Percentiles rank a stretch among this genome's conserved stretches.
Evolutionary conservation across 495 filamentous ascomycete species (phyloP).

Genomic region (Jackrogersella minutella): DNA sequence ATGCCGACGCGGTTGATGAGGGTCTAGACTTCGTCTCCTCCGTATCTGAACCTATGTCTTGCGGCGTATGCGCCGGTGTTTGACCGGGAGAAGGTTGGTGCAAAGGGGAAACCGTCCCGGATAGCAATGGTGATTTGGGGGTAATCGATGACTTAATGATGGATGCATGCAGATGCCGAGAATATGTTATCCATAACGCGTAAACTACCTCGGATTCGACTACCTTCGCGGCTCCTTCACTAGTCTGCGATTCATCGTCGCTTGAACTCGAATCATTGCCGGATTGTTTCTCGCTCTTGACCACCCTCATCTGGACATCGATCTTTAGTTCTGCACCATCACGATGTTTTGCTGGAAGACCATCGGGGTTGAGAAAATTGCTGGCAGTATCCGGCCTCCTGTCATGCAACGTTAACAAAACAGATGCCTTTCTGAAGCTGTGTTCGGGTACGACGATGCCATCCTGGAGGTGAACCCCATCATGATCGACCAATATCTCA

Average conservation of each 20-base stretch:
- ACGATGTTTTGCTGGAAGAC: slow-evolving; percentile 83
- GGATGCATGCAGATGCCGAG: slow-evolving; percentile 84
- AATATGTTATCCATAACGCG: slow-evolving; percentile 97
- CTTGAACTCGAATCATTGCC: slow-evolving; percentile 53
- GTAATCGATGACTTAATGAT: slow-evolving; percentile 51
- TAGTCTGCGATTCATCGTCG: slow-evolving; percentile 55
- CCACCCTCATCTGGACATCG: slow-evolving; percentile 94
- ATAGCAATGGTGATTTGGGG: slow-evolving; percentile 65
- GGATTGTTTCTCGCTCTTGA: slow-evolving; percentile 76
- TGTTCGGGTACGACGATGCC: slow-evolving; percentile 98
- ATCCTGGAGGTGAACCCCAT: slow-evolving; percentile 80
- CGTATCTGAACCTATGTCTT: slow-evolving; percentile 61
- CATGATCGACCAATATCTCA: slow-evolving; percentile 81
- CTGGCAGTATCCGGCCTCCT: slow-evolving; percentile 77
- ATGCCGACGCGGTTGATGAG: slow-evolving; percentile 59
- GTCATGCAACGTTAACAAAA: slow-evolving; percentile 81
- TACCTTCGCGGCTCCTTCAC: slow-evolving; percentile 40
- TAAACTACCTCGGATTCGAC: slow-evolving; percentile 81
- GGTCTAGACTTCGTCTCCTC: slow-evolving; percentile 48
- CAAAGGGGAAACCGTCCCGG: slow-evolving; percentile 70
- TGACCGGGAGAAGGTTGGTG: slow-evolving; percentile 84
- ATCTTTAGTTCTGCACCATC: slow-evolving; percentile 91
- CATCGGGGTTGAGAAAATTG: slow-evolving; percentile 79
- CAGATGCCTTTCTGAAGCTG: slow-evolving; percentile 88
- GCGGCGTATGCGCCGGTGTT: slow-evolving; percentile 59